phyloP scores from a whole-genome alignment of 1,139 yeast genomes.

The Waltiozyma sp. region DNA sequence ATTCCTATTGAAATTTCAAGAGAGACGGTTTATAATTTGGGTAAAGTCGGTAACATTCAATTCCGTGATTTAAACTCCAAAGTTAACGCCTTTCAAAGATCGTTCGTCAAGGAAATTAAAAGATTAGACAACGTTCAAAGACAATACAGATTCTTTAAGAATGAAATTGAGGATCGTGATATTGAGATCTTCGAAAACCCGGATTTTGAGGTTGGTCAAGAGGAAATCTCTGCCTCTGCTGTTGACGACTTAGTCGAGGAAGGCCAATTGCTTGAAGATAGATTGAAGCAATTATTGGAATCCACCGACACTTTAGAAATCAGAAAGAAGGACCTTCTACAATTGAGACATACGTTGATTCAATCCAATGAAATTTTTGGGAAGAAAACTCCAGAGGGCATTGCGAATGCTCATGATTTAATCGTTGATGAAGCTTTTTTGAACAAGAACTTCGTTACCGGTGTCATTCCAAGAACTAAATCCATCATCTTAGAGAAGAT shows the following conservation, averaged over 20 bases:
- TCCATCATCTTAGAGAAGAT: slow-evolving; percentile 70
- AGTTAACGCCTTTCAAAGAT: slow-evolving; percentile 74
- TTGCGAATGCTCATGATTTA: slow-evolving; percentile 28
- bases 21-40: slow-evolving; percentile 73
- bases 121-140: slow-evolving; percentile 53
- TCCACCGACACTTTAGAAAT: slow-evolving; percentile 43
- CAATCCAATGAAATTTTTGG: slow-evolving; percentile 32
- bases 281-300: slow-evolving; percentile 44
- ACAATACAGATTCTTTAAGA: slow-evolving; percentile 33
- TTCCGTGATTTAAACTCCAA: slow-evolving; percentile 80
- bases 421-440: slow-evolving; percentile 18
- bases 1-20: slow-evolving; percentile 87
- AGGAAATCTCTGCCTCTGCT: slow-evolving; percentile 35
- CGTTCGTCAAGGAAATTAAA: slow-evolving; percentile 76
- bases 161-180: slow-evolving; percentile 36
- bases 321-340: slow-evolving; percentile 47
- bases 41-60: slow-evolving; percentile 75
- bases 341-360: slow-evolving; percentile 56
- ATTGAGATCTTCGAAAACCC: slow-evolving; percentile 36
- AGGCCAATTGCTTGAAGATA: slow-evolving; percentile 50
- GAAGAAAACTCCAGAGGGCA: slow-evolving; percentile 46
- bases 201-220: slow-evolving; percentile 30
- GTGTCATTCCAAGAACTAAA: slow-evolving; percentile 69
- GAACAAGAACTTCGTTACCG: slow-evolving; percentile 58
- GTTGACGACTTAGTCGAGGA: slow-evolving; percentile 67